A percentile compares a stretch with the other conserved stretches of the same genome.
Conservation (phyloP, 352 stramenopile species). For the Globisporangium cystogenes region DNA sequence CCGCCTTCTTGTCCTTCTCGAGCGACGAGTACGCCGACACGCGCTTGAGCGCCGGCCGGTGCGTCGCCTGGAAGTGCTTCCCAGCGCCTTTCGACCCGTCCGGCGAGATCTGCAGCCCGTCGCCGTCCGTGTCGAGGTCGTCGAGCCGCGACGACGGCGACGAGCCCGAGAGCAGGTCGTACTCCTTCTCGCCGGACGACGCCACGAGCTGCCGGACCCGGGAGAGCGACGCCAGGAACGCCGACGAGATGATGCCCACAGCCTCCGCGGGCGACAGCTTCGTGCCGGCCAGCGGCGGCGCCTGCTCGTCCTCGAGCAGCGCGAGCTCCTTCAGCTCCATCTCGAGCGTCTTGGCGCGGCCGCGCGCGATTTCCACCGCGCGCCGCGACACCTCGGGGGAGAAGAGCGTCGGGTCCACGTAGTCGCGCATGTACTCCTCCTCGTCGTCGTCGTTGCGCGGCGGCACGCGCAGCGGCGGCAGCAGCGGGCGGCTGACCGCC, state of each 20-base stretch:
- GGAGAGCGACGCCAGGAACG: constrained; percentile 57
- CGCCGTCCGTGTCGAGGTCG: constrained; percentile 72
- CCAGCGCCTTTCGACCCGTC: constrained; percentile 49
- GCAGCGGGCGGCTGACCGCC: constrained; percentile 8
- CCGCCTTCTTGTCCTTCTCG: constrained; percentile 35
- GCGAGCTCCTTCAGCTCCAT: constrained; percentile 70
- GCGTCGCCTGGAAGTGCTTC: constrained; percentile 48
- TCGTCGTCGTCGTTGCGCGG: constrained; percentile 30
- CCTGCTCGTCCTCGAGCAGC: constrained; percentile 32
- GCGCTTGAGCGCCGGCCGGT: constrained; percentile 63
- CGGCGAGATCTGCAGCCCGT: constrained; percentile 78
- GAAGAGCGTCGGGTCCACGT: constrained; percentile 77
- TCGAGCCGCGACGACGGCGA: constrained; percentile 48
- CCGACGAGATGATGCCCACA: constrained; percentile 50
- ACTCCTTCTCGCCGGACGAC: constrained; percentile 43
- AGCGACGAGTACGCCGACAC: constrained; percentile 71
- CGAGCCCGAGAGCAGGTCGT: constrained; percentile 63
- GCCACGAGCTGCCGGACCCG: constrained; percentile 57
- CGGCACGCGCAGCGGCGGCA: constrained; percentile 18
- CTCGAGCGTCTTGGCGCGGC: constrained; percentile 64
- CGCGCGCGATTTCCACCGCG: constrained; percentile 78
- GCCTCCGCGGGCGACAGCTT: constrained; percentile 60
- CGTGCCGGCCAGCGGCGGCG: constrained; percentile 1
- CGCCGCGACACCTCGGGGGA: constrained; percentile 78
- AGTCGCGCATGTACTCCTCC: constrained; percentile 38